A percentile compares a stretch with the other conserved stretches of the same genome.
Conservation (phyloP, 2,329 filamentous ascomycete species). For the Apiospora malaysiana region DNA sequence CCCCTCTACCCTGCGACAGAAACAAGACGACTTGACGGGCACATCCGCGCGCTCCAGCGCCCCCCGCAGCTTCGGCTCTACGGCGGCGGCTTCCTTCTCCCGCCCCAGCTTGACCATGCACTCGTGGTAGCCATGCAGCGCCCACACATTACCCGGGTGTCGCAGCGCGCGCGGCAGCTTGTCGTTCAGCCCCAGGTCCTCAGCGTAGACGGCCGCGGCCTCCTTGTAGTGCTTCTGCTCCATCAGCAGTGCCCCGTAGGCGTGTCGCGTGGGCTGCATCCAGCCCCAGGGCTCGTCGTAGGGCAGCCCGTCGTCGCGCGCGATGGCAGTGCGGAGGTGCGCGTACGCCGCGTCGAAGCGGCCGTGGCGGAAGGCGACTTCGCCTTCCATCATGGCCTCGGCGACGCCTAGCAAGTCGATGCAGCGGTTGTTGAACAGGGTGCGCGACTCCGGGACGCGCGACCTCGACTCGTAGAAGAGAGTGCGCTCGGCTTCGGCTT, state of each 20-base stretch:
- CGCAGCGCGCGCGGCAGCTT: constrained; percentile 66
- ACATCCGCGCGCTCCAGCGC: constrained; percentile 37
- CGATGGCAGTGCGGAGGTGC: constrained; percentile 62
- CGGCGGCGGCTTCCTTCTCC: constrained; percentile 42
- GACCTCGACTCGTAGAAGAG: constrained; percentile 58
- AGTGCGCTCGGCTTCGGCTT: constrained; percentile 58
- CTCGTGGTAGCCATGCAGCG: constrained; percentile 75
- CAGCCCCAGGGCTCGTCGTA: constrained; percentile 81
- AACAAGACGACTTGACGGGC: constrained; percentile 44
- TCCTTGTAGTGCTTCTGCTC: constrained; percentile 67
- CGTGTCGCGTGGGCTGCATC: constrained; percentile 78
- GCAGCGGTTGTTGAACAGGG: constrained; percentile 72
- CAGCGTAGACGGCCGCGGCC: constrained; percentile 62
- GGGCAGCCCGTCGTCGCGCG: constrained; percentile 65
- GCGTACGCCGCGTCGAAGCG: constrained; percentile 65
- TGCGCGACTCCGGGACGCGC: constrained; percentile 63
- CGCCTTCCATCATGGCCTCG: constrained; percentile 73
- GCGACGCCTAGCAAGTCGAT: constrained; percentile 68
- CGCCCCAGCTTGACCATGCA: constrained; percentile 64
- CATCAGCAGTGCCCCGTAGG: constrained; percentile 71
- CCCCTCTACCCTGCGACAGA: constrained; percentile 34
- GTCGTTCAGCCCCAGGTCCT: constrained; percentile 65
- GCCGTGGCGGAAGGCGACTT: constrained; percentile 71
- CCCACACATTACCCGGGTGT: constrained; percentile 79
- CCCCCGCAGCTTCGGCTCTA: constrained; percentile 35